phyloP scores from a whole-genome alignment of 2,329 filamentous ascomycete species.

The Aureobasidium sp. region DNA sequence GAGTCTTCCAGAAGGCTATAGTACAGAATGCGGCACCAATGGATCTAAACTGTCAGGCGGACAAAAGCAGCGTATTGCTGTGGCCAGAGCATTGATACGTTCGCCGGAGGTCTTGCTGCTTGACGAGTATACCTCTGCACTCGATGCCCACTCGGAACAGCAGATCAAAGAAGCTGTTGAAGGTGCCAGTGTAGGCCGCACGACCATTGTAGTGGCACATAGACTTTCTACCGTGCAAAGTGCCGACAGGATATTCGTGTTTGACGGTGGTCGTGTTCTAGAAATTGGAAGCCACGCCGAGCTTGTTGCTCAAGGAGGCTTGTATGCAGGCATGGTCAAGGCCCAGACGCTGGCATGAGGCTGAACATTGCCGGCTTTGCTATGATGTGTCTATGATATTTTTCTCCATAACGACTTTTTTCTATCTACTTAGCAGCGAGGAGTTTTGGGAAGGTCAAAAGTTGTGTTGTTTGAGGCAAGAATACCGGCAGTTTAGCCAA shows the following conservation, averaged over 20 bases:
- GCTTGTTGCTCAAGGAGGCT: constrained; percentile 42
- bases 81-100: constrained; percentile 41
- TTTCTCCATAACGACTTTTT: neutral
- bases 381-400: no score
- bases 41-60: constrained; percentile 39
- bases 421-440: neutral
- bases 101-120: constrained; percentile 41
- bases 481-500: neutral
- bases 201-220: constrained; percentile 72
- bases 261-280: constrained; percentile 58
- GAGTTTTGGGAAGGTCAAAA: constrained; percentile 5
- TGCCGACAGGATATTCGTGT: constrained; percentile 72
- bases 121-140: constrained; percentile 41
- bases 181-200: constrained; percentile 37
- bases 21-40: constrained; percentile 39
- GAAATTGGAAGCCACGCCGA: constrained; percentile 57
- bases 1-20: constrained; percentile 41
- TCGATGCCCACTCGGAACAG: constrained; percentile 41
- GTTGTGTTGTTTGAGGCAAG: neutral
- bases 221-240: constrained; percentile 70
- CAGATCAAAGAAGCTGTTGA: constrained; percentile 37
- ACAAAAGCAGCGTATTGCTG: constrained; percentile 40
- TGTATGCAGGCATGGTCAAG: constrained; percentile 37
- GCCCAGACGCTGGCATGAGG: constrained; percentile 28
- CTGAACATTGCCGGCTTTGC: neutral